Percentiles rank a stretch among this genome's conserved stretches.
Conservation (phyloP, 768 basidiomycete genomes). For the Termitomyces sp. region DNA sequence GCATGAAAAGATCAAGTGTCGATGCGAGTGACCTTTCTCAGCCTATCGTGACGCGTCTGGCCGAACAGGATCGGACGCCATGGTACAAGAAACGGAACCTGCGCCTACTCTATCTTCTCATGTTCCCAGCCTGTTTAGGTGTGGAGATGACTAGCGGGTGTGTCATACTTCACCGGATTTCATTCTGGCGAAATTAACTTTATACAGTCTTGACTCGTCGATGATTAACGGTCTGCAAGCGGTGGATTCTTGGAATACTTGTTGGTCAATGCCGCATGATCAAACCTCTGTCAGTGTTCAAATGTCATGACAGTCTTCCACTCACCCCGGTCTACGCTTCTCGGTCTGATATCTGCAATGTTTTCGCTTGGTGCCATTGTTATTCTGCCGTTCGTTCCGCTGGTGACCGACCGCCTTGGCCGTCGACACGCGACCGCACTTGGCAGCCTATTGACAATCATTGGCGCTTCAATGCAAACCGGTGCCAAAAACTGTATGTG, state of each 20-base stretch:
- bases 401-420: slow-evolving; percentile 43
- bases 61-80: slow-evolving; percentile 41
- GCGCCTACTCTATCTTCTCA: slow-evolving; percentile 44
- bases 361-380: slow-evolving; percentile 54
- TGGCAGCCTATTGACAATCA: slow-evolving; percentile 45
- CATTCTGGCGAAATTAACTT: background rate
- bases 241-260: slow-evolving; percentile 49
- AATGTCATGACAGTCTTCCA: slow-evolving; percentile 38
- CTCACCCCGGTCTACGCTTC: slow-evolving; percentile 42
- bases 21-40: slow-evolving; percentile 15
- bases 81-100: slow-evolving; percentile 63
- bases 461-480: slow-evolving; percentile 39
- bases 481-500: slow-evolving; percentile 42
- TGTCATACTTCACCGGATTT: slow-evolving; percentile 7
- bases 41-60: slow-evolving; percentile 30
- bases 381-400: slow-evolving; percentile 48
- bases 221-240: slow-evolving; percentile 63
- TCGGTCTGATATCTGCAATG: slow-evolving; percentile 51
- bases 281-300: background rate
- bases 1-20: too few species aligned
- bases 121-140: slow-evolving; percentile 53
- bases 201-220: slow-evolving; percentile 45
- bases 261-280: slow-evolving; percentile 23
- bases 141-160: slow-evolving; percentile 61
- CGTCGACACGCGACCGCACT: slow-evolving; percentile 44